Evolutionary conservation across 768 basidiomycete species (phyloP).

Genomic region (Hortiboletus flavorubellus): DNA sequence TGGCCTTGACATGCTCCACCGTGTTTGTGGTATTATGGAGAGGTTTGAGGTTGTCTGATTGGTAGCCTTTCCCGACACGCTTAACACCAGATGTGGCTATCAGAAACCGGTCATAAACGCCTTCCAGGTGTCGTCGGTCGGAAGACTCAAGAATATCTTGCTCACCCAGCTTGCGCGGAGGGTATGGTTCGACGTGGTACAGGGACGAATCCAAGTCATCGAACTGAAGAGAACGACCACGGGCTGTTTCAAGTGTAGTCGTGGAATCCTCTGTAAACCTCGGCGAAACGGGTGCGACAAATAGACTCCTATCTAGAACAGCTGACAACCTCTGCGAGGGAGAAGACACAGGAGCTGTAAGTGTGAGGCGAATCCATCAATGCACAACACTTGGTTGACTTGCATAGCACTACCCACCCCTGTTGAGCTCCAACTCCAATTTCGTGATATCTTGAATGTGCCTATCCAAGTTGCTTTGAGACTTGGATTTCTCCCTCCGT

Average conservation of each 20-base stretch:
- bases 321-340: slow-evolving; percentile 58
- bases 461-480: slow-evolving; percentile 59
- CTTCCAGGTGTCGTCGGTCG: slow-evolving; percentile 59
- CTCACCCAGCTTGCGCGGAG: slow-evolving; percentile 41
- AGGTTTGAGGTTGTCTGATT: slow-evolving; percentile 59
- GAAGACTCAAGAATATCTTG: slow-evolving; percentile 47
- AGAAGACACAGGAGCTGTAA: slow-evolving; percentile 32
- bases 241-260: slow-evolving; percentile 21
- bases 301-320: slow-evolving; percentile 65
- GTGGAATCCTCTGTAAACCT: slow-evolving; percentile 39
- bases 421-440: slow-evolving; percentile 62
- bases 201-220: slow-evolving; percentile 59
- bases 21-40: slow-evolving; percentile 31
- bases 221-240: slow-evolving; percentile 18
- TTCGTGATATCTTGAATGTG: slow-evolving; percentile 66
- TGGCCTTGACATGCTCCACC: slow-evolving; percentile 18
- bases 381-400: not conserved
- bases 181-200: slow-evolving; percentile 63
- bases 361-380: slow-evolving; percentile 1
- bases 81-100: slow-evolving; percentile 82
- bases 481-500: slow-evolving; percentile 62
- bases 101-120: slow-evolving; percentile 77
- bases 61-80: slow-evolving; percentile 76
- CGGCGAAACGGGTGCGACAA: slow-evolving; percentile 48
- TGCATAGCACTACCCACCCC: slow-evolving; percentile 42